phyloP scores from a whole-genome alignment of 495 filamentous ascomycete species.

The Penicillium daleae region DNA sequence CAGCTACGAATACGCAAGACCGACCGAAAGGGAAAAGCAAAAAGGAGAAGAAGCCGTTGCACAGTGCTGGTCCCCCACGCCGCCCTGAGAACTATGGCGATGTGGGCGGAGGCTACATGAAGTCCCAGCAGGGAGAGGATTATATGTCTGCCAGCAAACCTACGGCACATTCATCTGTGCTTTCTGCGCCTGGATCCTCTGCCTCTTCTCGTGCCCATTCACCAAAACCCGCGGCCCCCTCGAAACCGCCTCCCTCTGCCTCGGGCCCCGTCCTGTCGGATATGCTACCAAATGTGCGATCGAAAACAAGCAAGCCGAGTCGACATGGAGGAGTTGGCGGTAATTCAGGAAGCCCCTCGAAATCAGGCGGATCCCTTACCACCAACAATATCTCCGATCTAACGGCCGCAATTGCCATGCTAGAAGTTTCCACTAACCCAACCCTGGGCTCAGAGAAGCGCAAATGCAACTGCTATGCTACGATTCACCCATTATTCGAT shows the following conservation, averaged over 20 bases:
- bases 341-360: conserved; percentile 40
- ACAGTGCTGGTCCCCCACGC: conserved; percentile 63
- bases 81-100: conserved; percentile 62
- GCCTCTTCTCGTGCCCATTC: conserved; percentile 44
- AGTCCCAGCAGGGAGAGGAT: conserved; percentile 62
- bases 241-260: conserved; percentile 68
- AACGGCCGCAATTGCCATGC: conserved; percentile 85
- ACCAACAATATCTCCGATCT: conserved; percentile 78
- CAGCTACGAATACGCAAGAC: conserved; percentile 15
- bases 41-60: conserved; percentile 61
- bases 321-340: conserved; percentile 45
- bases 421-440: conserved; percentile 90
- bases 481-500: conserved; percentile 79
- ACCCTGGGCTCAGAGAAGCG: conserved; percentile 58
- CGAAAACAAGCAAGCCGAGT: conserved; percentile 57
- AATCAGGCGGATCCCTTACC: conserved; percentile 33
- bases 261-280: conserved; percentile 81
- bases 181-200: conserved; percentile 31
- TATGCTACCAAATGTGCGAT: conserved; percentile 63
- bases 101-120: conserved; percentile 61
- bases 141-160: conserved; percentile 55
- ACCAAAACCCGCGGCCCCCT: conserved; percentile 39
- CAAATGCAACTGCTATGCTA: conserved; percentile 82
- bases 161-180: conserved; percentile 34
- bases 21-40: conserved; percentile 25